Percentiles rank a stretch among this genome's conserved stretches.
phyloP scores from a whole-genome alignment of 208 protist species.

The Trypanosoma congolense region DNA sequence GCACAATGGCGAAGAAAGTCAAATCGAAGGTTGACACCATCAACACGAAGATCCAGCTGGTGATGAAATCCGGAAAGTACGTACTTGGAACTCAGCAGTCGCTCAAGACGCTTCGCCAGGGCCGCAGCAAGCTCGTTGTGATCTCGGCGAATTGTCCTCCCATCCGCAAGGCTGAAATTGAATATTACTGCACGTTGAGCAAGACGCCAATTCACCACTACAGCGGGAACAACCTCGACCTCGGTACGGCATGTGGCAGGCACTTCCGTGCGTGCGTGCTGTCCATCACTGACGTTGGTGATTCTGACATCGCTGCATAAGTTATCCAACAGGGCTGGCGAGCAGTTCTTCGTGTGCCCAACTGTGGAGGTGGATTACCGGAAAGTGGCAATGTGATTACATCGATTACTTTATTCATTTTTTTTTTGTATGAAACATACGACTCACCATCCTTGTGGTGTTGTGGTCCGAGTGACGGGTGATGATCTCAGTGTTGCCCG shows the following conservation, averaged over 20 bases:
- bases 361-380: neutral
- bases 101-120: slow-evolving; percentile 95
- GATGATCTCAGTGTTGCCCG: too few species aligned
- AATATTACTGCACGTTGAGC: slow-evolving; percentile 99
- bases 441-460: too few species aligned
- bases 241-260: slow-evolving; percentile 99
- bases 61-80: slow-evolving; percentile 99
- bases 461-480: too few species aligned
- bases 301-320: slow-evolving; percentile 91
- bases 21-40: slow-evolving; percentile 98
- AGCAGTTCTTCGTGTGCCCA: neutral
- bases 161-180: slow-evolving; percentile 98
- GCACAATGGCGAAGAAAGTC: slow-evolving; percentile 89
- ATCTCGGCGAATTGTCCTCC: slow-evolving; percentile 98
- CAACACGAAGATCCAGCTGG: slow-evolving; percentile 98
- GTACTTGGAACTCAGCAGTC: slow-evolving; percentile 96
- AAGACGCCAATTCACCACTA: slow-evolving; percentile 99
- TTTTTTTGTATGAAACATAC: too few species aligned
- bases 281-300: slow-evolving; percentile 97
- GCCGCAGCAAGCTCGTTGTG: slow-evolving; percentile 98
- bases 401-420: too few species aligned
- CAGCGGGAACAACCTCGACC: slow-evolving; percentile 97
- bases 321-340: neutral
- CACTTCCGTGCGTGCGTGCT: slow-evolving; percentile 97
- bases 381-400: too few species aligned